Evolutionary conservation across 257 asterid genomes (phyloP).

Genomic region (Capsicum rhomboideum): DNA sequence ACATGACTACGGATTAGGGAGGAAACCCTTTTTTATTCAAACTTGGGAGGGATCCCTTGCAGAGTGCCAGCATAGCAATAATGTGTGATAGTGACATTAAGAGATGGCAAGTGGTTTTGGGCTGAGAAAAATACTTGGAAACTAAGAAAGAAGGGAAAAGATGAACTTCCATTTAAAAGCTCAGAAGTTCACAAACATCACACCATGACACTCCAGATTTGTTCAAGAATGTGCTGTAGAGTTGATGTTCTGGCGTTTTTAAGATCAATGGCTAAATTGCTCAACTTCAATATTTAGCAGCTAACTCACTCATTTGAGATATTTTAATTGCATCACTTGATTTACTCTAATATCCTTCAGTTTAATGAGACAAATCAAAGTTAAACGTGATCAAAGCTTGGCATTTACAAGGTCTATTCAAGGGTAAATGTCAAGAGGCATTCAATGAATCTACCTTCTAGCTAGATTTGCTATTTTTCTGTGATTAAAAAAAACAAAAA

Average conservation of each 20-base stretch:
- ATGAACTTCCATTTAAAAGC: background rate
- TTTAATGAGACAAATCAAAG: background rate
- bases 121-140: background rate
- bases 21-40: background rate
- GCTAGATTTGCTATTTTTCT: background rate
- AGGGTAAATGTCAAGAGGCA: background rate
- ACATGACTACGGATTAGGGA: background rate
- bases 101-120: background rate
- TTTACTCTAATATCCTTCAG: background rate
- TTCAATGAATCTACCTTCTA: background rate
- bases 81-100: background rate
- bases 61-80: background rate
- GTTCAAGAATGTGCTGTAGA: background rate
- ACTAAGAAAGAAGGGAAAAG: background rate
- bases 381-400: background rate
- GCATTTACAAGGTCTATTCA: background rate
- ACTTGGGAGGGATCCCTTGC: background rate
- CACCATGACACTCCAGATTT: background rate
- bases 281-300: background rate
- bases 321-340: background rate
- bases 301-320: background rate
- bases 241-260: background rate
- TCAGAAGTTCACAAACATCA: background rate
- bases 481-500: background rate
- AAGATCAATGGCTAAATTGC: background rate